Evolutionary conservation across 1,139 yeast genomes (phyloP), one percentile per base, ranked within the genome.

Genomic region (Waltiozyma sp.): DNA sequence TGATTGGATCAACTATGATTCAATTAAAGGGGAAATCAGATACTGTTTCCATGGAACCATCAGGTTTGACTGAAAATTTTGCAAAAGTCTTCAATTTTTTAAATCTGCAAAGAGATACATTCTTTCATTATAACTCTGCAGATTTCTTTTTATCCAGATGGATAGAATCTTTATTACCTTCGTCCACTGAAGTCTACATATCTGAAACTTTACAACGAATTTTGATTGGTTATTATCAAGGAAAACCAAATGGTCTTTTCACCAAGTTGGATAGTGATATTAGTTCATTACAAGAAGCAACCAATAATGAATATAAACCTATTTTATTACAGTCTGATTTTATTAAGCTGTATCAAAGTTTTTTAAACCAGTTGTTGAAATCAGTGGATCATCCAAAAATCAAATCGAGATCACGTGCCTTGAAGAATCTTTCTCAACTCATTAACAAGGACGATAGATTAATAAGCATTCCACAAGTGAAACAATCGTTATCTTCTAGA

Each of bases 321-420:
- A 36, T 43, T 1, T 38, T 55, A 6, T 31, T 47, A 3, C 24
- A 45, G 11, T 40, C 52, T 3, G 42, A 40, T 3, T 55, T 55
- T 37, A 44, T 54, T 36, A 45, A 62, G 4, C 60, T 73, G 2
- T 78, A 77, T 52, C 80, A 77, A n/a, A 63, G 64, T 4, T 75
- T 81, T 44, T 51, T 83, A 39, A 62, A 62, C 19, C 59, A 77
- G 14, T 59, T 85, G 3, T 53, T 80, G 15, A 61, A 58, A 6
- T 63, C 74, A 0, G 59, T 81, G 41, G 73, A 70, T 28, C 73
- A 75, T 47, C 52, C 70, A 1, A 80, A 77, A 50, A 70, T 76
- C 23, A 83, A 79, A 49, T 63, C 80, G 1, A 73, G 83, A 53
- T 70, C 85, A 0, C 75, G 77, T 43, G 85, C 89, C 0, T 68